These are phyloP conservation scores for Aspergillus ustus DNA, from an alignment of 2,329 filamentous ascomycete genomes.

Conservation along the genomic window DNA sequence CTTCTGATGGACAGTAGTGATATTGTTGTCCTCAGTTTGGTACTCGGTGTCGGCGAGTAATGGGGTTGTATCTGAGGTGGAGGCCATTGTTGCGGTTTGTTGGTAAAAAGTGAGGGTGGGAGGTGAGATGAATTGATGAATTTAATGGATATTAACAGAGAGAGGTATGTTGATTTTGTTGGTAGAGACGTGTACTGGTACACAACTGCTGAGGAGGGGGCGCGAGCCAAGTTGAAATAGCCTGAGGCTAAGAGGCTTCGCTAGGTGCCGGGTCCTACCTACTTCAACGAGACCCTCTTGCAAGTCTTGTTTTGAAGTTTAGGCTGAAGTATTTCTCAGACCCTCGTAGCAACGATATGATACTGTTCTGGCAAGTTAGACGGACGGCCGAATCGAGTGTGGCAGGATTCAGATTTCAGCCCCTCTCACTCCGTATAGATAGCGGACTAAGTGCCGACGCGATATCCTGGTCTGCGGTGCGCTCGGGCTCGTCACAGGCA, in stretches of 20 bases:
- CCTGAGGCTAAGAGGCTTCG: neutral
- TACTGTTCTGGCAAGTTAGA: too few relatives aligned
- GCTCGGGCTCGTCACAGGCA: neutral
- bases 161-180: neutral
- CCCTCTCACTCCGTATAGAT: too few relatives aligned
- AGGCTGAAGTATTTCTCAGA: neutral
- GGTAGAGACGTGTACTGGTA: neutral
- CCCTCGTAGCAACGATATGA: too few relatives aligned
- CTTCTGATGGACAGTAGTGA: neutral
- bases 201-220: neutral
- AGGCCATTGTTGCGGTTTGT: neutral
- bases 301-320: neutral
- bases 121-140: neutral
- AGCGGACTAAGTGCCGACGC: neutral
- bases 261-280: neutral
- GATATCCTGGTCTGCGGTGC: neutral
- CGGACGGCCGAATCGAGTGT: too few relatives aligned
- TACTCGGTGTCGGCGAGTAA: conserved; percentile 5
- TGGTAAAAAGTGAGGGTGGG: neutral
- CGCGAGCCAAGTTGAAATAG: neutral
- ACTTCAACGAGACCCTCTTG: neutral
- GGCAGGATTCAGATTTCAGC: too few relatives aligned
- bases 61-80: conserved; percentile 8
- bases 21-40: neutral
- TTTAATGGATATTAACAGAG: neutral